Evolutionary conservation across 2,329 filamentous ascomycete species (phyloP), one percentile per base, ranked within the genome.

Genomic region (Sporothrix luriei): DNA sequence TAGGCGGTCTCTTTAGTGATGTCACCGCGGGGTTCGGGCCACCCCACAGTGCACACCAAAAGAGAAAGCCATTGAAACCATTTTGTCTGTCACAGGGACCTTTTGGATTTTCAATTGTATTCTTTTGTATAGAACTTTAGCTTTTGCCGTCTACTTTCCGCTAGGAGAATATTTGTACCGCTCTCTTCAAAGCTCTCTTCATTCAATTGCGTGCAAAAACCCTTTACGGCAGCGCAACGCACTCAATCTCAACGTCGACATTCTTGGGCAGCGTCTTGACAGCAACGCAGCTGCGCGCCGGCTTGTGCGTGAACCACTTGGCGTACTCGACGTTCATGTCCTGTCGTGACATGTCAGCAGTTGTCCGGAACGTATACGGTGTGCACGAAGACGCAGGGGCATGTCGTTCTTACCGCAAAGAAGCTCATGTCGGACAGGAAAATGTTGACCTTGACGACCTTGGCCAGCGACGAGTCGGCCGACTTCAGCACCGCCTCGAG

Each of bases 401-500:
- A 11, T 19, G 14, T 78, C 5, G 5, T 33, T 33, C 84, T 74
- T 77, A 86, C 84, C 65, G 86, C 89, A 78, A 98, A 98, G 81
- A 95, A 85, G 73, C 85, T 87, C 94, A 98, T 98, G 80, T 96
- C 91, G 66, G 91, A 90, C 72, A 98, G 83, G 85, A 97, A 98
- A 78, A 97, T 90, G 78, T 89, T 92, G 75, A 93, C 91, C 86
- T 97, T 97, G 82, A 97, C 91, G 61, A 97, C 90, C 80, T 89
- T 91, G 73, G 87, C 81, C 71, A 98, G 85, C 67, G 86, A 87
- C 26, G 91, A 94, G 68, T 92, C 93, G 29, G 93, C 93, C 75
- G 90, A 92, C 71, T 88, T 86, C 66, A 98, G 88, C 70, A 98
- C 92, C 55, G 91, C 91, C 79, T 90, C 86, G 77, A 97, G 87